A percentile compares a stretch with the other conserved stretches of the same genome.
Evolutionary conservation across 306 rosid species (phyloP).

Genomic region (Malus asiatica): DNA sequence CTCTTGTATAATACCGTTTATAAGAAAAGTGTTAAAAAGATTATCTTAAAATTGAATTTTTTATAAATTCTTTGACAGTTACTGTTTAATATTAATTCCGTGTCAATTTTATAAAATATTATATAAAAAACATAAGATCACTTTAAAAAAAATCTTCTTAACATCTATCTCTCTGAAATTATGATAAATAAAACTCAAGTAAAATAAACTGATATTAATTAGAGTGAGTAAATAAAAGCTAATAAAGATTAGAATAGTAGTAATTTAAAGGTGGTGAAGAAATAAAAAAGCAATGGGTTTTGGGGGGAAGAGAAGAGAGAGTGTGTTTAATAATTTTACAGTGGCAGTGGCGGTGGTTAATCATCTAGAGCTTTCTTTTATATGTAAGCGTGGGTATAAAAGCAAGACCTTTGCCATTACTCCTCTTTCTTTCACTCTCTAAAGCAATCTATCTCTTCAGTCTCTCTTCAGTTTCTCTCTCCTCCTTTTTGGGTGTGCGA

Average conservation of each 20-base stretch:
- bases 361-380: constrained; percentile 88
- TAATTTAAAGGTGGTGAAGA: constrained; percentile 1
- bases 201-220: background rate
- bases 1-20: no score
- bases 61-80: no score
- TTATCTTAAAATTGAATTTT: no score
- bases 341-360: constrained; percentile 88
- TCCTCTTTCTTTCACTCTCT: constrained; percentile 17
- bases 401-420: constrained; percentile 26
- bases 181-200: background rate
- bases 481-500: constrained; percentile 18
- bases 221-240: background rate
- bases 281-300: background rate
- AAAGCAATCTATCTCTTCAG: background rate
- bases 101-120: no score
- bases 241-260: background rate
- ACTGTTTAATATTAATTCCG: no score
- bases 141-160: no score
- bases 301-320: constrained; percentile 1
- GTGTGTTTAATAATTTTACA: constrained; percentile 34
- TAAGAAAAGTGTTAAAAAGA: no score
- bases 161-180: no score
- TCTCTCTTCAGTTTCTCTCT: background rate
- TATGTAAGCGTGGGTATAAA: constrained; percentile 81
- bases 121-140: no score